These are phyloP conservation scores for Fusarium nisikadoi DNA, from an alignment of 2,329 filamentous ascomycete genomes.

Conservation along the genomic window DNA sequence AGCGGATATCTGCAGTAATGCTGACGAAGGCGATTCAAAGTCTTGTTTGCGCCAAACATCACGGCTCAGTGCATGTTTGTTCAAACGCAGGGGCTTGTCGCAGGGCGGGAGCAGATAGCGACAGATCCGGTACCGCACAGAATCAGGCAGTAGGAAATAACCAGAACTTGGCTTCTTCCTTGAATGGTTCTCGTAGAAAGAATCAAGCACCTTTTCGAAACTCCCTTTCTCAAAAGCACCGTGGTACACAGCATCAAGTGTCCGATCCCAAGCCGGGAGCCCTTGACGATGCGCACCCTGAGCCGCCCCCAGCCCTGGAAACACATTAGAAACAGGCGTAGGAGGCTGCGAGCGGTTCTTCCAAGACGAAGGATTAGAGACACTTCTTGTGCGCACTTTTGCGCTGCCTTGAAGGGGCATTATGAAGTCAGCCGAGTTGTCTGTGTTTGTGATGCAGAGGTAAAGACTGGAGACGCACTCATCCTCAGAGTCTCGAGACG, in stretches of 20 bases:
- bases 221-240: constrained; percentile 3
- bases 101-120: constrained; percentile 34
- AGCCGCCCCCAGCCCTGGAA: neutral
- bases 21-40: constrained; percentile 46
- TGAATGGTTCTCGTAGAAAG: constrained; percentile 37
- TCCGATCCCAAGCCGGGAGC: constrained; percentile 51
- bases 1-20: constrained; percentile 38
- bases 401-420: constrained; percentile 17
- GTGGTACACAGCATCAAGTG: constrained; percentile 52
- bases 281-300: constrained; percentile 9
- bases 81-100: constrained; percentile 46
- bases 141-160: constrained; percentile 43
- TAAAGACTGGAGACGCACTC: constrained; percentile 22
- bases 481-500: constrained; percentile 26
- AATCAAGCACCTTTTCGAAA: constrained; percentile 36
- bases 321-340: neutral
- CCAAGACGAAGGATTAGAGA: constrained; percentile 9
- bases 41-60: constrained; percentile 51
- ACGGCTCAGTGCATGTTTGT: constrained; percentile 40
- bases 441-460: too few relatives aligned
- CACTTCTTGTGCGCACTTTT: constrained; percentile 28
- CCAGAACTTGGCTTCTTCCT: constrained; percentile 11
- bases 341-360: constrained; percentile 11
- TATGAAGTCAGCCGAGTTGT: constrained; percentile 9
- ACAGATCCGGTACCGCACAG: constrained; percentile 45